Percentiles rank a stretch among this genome's conserved stretches.
Evolutionary conservation across 2,329 filamentous ascomycete species (phyloP).

Genomic region (Aureobasidium lini): DNA sequence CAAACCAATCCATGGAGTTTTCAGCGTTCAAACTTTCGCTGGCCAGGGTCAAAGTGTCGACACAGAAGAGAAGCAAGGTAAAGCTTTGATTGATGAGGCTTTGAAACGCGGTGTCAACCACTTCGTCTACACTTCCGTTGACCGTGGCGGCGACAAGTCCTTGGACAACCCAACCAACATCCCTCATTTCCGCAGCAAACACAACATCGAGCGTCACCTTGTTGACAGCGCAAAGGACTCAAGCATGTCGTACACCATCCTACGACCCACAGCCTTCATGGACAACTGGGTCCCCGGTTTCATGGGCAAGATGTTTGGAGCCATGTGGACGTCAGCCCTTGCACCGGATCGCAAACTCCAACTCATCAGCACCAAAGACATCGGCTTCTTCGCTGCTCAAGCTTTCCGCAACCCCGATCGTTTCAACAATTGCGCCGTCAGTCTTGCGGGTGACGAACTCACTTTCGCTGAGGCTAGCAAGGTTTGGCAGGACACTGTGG

Average conservation of each 20-base stretch:
- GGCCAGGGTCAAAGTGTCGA: conserved; percentile 32
- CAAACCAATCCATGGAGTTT: conserved; percentile 46
- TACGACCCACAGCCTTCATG: conserved; percentile 57
- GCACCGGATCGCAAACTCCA: conserved; percentile 24
- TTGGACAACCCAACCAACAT: conserved; percentile 48
- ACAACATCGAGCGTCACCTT: conserved; percentile 56
- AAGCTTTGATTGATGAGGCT: conserved; percentile 48
- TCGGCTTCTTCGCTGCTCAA: conserved; percentile 44
- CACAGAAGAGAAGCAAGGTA: conserved; percentile 48
- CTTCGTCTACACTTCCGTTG: conserved; percentile 57
- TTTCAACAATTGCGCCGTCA: conserved; percentile 39
- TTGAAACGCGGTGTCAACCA: conserved; percentile 47
- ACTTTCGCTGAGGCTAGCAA: conserved; percentile 38
- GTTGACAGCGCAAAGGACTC: conserved; percentile 36
- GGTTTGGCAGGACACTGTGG: conserved; percentile 41
- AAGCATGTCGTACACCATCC: conserved; percentile 53
- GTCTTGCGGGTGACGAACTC: conserved; percentile 47
- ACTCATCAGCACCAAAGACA: conserved; percentile 39
- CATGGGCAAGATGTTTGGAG: conserved; percentile 41
- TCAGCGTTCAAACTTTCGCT: conserved; percentile 47
- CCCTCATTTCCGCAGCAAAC: conserved; percentile 56
- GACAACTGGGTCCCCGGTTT: conserved; percentile 48
- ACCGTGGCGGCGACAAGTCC: conserved; percentile 52
- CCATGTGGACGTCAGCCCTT: conserved; percentile 32
- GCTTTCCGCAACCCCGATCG: conserved; percentile 40